These are phyloP conservation scores for Syncephalastrum racemosum DNA, from an alignment of 371 early-diverging fungal species.

Conservation along the genomic window DNA sequence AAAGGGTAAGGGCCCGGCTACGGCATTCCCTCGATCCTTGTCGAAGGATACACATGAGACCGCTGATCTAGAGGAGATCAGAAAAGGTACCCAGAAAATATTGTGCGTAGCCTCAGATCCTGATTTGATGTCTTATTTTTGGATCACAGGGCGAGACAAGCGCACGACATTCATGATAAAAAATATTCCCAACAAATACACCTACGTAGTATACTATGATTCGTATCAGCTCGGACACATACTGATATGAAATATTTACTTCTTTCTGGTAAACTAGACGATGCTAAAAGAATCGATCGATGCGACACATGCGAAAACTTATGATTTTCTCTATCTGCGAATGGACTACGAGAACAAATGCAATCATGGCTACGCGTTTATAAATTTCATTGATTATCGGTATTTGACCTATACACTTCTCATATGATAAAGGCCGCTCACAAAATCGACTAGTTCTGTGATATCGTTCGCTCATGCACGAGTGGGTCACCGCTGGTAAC, in stretches of 20 bases:
- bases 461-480: constrained; percentile 72
- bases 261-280: constrained; percentile 31
- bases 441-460: constrained; percentile 43
- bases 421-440: background rate
- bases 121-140: background rate
- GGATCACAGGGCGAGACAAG: constrained; percentile 48
- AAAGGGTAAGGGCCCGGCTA: no score
- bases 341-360: constrained; percentile 91
- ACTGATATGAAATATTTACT: background rate
- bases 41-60: no score
- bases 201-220: constrained; percentile 45
- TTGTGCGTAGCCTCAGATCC: no score
- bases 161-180: constrained; percentile 91
- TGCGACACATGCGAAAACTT: constrained; percentile 71
- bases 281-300: constrained; percentile 84
- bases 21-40: no score
- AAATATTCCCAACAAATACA: constrained; percentile 92
- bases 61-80: no score
- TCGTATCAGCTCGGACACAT: background rate
- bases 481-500: constrained; percentile 80
- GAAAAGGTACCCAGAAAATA: no score
- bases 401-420: constrained; percentile 15
- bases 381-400: constrained; percentile 75
- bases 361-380: constrained; percentile 89
- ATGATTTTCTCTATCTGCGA: constrained; percentile 87